Percentiles rank a stretch among this genome's conserved stretches.
These are phyloP conservation scores for Quercus lobata DNA, from an alignment of 331 rosid genomes.

Conservation along the genomic window DNA sequence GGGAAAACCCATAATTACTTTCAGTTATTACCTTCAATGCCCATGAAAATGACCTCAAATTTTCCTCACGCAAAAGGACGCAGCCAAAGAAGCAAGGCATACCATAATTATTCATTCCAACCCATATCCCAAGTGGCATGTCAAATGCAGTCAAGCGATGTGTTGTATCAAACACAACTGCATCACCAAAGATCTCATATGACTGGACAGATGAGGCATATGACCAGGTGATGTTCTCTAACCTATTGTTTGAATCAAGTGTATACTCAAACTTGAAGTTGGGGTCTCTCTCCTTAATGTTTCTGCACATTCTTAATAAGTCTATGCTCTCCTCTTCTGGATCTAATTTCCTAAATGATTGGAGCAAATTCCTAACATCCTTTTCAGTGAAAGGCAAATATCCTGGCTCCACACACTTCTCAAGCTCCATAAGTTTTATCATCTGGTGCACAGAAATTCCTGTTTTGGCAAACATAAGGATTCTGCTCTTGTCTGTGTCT, in stretches of 20 bases:
- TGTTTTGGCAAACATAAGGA: conserved; percentile 91
- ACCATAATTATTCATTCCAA: conserved; percentile 92
- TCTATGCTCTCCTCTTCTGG: conserved; percentile 87
- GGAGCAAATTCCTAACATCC: conserved; percentile 91
- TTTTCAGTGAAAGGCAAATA: conserved; percentile 92
- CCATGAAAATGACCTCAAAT: conserved; percentile 77
- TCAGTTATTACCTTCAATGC: conserved; percentile 70
- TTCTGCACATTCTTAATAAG: conserved; percentile 85
- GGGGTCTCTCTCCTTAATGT: conserved; percentile 82
- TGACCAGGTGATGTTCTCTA: conserved; percentile 94
- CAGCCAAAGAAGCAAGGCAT: conserved; percentile 99
- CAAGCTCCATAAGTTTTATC: conserved; percentile 98
- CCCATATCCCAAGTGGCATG: conserved; percentile 96
- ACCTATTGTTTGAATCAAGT: conserved; percentile 61
- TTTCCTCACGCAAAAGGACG: conserved; percentile 81
- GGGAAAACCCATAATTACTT: conserved; percentile 11
- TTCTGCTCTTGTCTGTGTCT: conserved; percentile 78
- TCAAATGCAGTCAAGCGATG: conserved; percentile 89
- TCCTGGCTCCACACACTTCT: conserved; percentile 94
- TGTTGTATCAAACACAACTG: conserved; percentile 89
- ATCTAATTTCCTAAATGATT: conserved; percentile 84
- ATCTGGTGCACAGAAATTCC: conserved; percentile 98
- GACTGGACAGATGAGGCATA: conserved; percentile 84
- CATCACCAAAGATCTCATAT: conserved; percentile 86
- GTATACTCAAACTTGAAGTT: conserved; percentile 86